Percentiles rank a stretch among this genome's conserved stretches.
Evolutionary conservation across 257 asterid genomes (phyloP).

Genomic region (Jaltomata sinuosa): DNA sequence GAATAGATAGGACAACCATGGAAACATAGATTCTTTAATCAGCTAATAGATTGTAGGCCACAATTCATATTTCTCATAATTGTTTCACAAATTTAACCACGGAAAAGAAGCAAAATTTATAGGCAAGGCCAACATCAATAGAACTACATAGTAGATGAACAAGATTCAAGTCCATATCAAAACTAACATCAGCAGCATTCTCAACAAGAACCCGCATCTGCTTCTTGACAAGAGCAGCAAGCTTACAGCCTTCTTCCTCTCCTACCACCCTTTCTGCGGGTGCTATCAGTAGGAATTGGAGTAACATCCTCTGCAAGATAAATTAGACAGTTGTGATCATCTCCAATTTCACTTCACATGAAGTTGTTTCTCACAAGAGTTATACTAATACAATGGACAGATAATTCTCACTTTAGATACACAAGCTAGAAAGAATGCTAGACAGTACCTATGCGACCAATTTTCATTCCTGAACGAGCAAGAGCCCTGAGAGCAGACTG

Average conservation of each 20-base stretch:
- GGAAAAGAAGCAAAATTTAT: background rate
- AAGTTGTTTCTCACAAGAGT: background rate
- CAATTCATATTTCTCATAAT: background rate
- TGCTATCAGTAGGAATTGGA: slow-evolving; percentile 2
- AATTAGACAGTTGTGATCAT: background rate
- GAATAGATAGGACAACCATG: background rate
- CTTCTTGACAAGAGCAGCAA: background rate
- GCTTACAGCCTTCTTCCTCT: slow-evolving; percentile 1
- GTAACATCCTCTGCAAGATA: background rate
- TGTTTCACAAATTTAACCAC: background rate
- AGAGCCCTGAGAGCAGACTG: slow-evolving; percentile 5
- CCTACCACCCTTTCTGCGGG: slow-evolving; percentile 3
- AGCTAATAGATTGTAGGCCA: background rate
- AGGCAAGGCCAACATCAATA: background rate
- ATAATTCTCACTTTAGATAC: background rate
- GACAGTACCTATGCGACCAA: background rate
- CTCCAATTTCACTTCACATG: background rate
- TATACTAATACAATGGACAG: background rate
- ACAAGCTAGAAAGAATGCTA: background rate
- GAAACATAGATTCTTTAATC: background rate
- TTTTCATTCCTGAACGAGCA: slow-evolving; percentile 4
- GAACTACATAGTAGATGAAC: background rate
- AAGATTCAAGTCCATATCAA: background rate
- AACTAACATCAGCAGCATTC: background rate
- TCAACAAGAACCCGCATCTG: background rate